Conservation (phyloP, 768 basidiomycete species). For the Serendipita sp. region DNA sequence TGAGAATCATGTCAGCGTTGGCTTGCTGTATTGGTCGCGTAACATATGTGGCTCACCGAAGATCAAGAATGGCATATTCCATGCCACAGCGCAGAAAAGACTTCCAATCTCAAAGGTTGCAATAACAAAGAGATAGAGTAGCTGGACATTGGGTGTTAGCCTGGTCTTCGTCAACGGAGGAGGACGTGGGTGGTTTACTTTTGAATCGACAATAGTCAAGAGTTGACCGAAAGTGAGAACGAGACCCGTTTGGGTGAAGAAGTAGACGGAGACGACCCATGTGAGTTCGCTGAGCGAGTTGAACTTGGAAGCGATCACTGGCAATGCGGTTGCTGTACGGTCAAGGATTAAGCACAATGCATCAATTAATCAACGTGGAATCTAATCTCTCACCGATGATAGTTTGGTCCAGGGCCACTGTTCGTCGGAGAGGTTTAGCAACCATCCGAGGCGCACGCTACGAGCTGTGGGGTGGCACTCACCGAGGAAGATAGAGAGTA, state of each 20-base stretch:
- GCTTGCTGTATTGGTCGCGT: no score
- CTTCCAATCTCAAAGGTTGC: conserved; percentile 30
- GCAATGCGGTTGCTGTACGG: conserved; percentile 17
- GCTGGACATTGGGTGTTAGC: background rate
- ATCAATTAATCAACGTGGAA: background rate
- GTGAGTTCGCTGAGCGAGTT: conserved; percentile 18
- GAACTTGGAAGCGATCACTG: conserved; percentile 20
- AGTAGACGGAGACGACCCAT: conserved; percentile 17
- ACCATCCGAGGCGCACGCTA: background rate
- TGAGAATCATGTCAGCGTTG: no score
- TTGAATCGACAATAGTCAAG: conserved; percentile 20
- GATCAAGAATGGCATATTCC: conserved; percentile 20
- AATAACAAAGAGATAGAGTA: conserved; percentile 10
- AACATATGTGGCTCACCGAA: no score
- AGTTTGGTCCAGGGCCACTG: conserved; percentile 22
- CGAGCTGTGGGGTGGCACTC: background rate
- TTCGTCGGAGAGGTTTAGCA: background rate
- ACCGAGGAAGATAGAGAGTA: conserved; percentile 4
- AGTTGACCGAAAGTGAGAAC: conserved; percentile 21
- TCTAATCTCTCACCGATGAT: conserved; percentile 20
- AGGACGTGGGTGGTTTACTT: conserved; percentile 9
- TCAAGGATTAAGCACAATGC: background rate
- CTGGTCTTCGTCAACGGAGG: background rate
- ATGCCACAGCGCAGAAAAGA: conserved; percentile 17
- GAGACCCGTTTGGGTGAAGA: conserved; percentile 19